A percentile compares a stretch with the other conserved stretches of the same genome.
phyloP scores from a whole-genome alignment of 2,329 filamentous ascomycete species.

The Onygena corvina region DNA sequence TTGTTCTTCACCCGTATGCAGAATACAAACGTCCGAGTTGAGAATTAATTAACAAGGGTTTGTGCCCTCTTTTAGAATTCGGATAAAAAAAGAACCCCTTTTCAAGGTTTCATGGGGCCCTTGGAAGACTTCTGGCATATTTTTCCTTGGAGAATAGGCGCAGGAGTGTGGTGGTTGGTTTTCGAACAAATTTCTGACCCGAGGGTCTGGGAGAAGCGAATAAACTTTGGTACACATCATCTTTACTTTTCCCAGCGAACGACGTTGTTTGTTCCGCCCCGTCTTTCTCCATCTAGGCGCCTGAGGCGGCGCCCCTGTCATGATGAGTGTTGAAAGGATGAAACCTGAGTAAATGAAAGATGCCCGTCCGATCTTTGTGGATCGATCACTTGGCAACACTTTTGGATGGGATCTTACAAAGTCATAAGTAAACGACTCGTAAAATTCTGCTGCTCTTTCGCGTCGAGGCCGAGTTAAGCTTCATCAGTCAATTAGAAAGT shows the following conservation, averaged over 20 bases:
- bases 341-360: background rate
- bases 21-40: no score
- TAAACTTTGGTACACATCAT: slow-evolving; percentile 2
- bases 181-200: slow-evolving; percentile 2
- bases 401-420: no score
- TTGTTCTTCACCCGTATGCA: no score
- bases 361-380: no score
- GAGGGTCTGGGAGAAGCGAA: background rate
- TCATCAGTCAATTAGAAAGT: no score
- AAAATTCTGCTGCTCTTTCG: no score
- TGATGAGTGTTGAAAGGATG: background rate
- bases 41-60: no score
- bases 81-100: no score
- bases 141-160: background rate
- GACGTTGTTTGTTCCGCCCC: background rate
- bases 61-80: no score
- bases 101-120: background rate
- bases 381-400: no score
- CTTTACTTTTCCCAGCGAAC: background rate
- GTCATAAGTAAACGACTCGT: no score
- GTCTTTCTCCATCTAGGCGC: background rate
- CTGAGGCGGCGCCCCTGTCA: background rate
- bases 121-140: background rate
- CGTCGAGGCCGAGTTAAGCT: no score
- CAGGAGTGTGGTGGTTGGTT: background rate